phyloP scores from a whole-genome alignment of 2,329 filamentous ascomycete species.

The Colletotrichum graminicola region DNA sequence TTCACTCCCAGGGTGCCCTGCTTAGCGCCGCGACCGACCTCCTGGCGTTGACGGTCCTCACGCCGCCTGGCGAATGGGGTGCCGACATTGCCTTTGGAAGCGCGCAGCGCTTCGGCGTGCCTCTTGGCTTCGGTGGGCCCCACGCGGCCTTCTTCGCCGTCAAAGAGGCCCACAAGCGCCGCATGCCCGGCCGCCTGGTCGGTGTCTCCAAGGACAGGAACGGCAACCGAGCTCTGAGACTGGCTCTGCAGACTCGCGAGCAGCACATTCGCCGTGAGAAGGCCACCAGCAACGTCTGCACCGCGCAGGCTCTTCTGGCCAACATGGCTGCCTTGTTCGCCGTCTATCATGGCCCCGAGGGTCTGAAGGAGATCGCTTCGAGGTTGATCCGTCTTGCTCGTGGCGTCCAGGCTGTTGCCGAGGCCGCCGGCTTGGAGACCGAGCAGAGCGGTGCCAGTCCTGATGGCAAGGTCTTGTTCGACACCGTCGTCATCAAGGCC shows the following conservation, averaged over 20 bases:
- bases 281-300: slow-evolving; percentile 97
- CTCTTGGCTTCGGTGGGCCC: slow-evolving; percentile 92
- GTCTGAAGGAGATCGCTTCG: slow-evolving; percentile 86
- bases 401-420: slow-evolving; percentile 74
- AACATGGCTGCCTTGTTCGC: slow-evolving; percentile 98
- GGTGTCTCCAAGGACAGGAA: slow-evolving; percentile 92
- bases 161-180: slow-evolving; percentile 90
- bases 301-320: slow-evolving; percentile 90
- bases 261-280: slow-evolving; percentile 97
- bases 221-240: slow-evolving; percentile 82
- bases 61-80: slow-evolving; percentile 92
- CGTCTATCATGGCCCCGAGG: slow-evolving; percentile 89
- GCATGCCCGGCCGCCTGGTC: slow-evolving; percentile 91
- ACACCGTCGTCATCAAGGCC: slow-evolving; percentile 80
- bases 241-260: slow-evolving; percentile 92
- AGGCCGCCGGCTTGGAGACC: slow-evolving; percentile 73
- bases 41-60: slow-evolving; percentile 86
- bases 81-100: slow-evolving; percentile 96
- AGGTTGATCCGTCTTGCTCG: slow-evolving; percentile 79
- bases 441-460: slow-evolving; percentile 67
- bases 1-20: slow-evolving; percentile 82
- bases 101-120: slow-evolving; percentile 91
- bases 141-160: slow-evolving; percentile 97
- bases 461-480: slow-evolving; percentile 75
- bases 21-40: slow-evolving; percentile 92